Base-by-base conservation (phyloP, 129 eudicot genomes). In the Helianthus tuberosus region DNA sequence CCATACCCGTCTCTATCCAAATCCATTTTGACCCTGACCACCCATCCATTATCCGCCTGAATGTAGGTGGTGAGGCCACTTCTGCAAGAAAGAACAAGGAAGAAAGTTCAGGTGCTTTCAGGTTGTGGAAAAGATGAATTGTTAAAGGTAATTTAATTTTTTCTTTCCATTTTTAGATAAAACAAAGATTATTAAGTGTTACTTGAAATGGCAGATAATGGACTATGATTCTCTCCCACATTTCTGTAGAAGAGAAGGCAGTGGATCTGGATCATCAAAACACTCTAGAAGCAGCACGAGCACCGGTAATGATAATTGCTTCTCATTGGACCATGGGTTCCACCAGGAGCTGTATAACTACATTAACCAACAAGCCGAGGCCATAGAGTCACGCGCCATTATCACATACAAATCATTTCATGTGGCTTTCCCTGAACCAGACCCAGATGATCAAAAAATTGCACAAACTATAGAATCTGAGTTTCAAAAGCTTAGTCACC, bases 11-110 rank as follows among this genome's bases (percentile, higher is more conserved):
- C 41, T 36, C 41, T 36, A 36, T 36, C 5, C 41, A 36, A 36
- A 36, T 36, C 23, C 23, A 36, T 3, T 2, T 5, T 20, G 57
- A 8, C 60, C 7, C 27, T 8, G 25, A 11, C 29, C 15, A 59
- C 23, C 23, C 23, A 20, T 20, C 23, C 29, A 38, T 23, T n/a
- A 0, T 11, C 27, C 65, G 12, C 41, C 65, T 59, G 29, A 59
- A 51, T 74, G 79, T 91, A 93, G 98, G 97, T 90, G 14, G 98
- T 93, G 71, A 84, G 80, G 77, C 97, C 98, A 72, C 98, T 93
- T 83, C 79, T 93, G 66, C 96, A 89, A 82, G 96, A 92, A 75
- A 84, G 98, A 82, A 92, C 98, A 27, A 85, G 90, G 79, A 92
- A 89, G 89, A 92, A 86, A 76, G 84, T 92, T 69, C 90, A 89